phyloP scores from a whole-genome alignment of 441 rosid genomes.

The Corymbia calophylla region DNA sequence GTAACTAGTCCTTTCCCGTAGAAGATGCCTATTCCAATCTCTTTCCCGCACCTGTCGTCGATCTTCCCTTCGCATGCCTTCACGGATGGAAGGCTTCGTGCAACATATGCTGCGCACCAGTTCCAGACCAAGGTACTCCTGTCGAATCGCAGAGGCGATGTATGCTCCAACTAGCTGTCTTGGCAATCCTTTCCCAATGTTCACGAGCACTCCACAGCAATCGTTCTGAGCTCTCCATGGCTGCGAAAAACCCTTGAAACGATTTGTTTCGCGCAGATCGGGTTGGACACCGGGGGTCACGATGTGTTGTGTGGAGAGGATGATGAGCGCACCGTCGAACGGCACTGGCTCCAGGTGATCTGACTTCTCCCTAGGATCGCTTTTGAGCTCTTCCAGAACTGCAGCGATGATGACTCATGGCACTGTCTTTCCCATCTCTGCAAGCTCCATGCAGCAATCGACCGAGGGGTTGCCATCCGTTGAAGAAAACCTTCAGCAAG shows the following conservation, averaged over 20 bases:
- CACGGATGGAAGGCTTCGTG: background rate
- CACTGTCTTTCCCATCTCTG: background rate
- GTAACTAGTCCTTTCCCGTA: background rate
- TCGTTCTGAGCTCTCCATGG: too few species aligned
- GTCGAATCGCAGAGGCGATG: background rate
- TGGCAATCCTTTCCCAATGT: background rate
- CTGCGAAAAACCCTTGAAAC: too few species aligned
- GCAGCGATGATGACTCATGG: background rate
- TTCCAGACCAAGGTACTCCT: background rate
- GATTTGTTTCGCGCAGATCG: too few species aligned
- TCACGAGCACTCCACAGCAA: background rate
- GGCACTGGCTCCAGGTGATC: background rate
- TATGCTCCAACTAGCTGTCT: background rate
- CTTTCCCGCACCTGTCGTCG: background rate
- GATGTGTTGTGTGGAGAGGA: background rate
- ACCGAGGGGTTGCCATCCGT: background rate
- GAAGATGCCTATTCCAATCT: background rate
- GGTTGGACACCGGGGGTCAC: too few species aligned
- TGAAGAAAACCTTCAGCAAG: background rate
- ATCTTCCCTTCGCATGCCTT: background rate
- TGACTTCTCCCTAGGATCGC: background rate
- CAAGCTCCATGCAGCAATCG: background rate
- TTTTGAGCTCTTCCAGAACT: background rate
- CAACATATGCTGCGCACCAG: background rate
- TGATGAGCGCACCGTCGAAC: background rate